A percentile compares a stretch with the other conserved stretches of the same genome.
These are phyloP conservation scores for Colletotrichum filicis DNA, from an alignment of 2,329 filamentous ascomycete species.

Conservation along the genomic window DNA sequence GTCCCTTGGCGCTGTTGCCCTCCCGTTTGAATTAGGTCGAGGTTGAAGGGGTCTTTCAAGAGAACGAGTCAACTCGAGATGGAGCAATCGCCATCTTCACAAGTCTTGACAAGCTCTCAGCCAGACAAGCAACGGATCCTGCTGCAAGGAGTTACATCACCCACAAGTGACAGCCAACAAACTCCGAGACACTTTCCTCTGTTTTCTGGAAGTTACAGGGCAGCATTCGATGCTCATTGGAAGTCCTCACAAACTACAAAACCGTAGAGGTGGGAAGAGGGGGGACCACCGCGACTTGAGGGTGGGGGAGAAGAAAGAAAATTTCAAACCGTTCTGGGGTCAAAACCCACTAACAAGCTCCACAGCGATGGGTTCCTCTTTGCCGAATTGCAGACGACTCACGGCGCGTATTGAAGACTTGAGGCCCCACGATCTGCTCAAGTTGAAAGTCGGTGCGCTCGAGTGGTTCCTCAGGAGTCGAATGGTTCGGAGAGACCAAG, in stretches of 20 bases:
- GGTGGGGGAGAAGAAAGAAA: constrained; percentile 8
- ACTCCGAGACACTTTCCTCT: constrained; percentile 14
- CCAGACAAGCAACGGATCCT: neutral
- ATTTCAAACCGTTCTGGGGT: constrained; percentile 9
- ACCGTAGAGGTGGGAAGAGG: neutral
- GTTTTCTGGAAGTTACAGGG: constrained; percentile 3
- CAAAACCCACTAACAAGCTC: constrained; percentile 7
- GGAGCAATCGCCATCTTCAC: neutral
- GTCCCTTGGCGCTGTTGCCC: neutral
- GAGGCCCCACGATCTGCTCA: neutral
- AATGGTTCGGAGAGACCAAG: neutral
- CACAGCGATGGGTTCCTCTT: constrained; percentile 14
- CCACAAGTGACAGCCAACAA: neutral
- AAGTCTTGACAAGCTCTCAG: neutral
- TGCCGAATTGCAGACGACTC: constrained; percentile 9
- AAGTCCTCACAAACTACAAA: constrained; percentile 4
- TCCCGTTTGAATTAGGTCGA: neutral
- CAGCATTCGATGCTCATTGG: constrained; percentile 4
- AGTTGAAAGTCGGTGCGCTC: neutral
- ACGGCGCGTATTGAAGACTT: neutral
- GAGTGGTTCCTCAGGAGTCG: neutral
- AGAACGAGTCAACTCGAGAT: neutral
- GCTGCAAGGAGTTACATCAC: neutral
- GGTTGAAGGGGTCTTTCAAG: neutral
- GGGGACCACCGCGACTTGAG: neutral